A percentile compares a stretch with the other conserved stretches of the same genome.
Conservation (phyloP, 2,329 filamentous ascomycete species). For the Pleoardoris graminearum region DNA sequence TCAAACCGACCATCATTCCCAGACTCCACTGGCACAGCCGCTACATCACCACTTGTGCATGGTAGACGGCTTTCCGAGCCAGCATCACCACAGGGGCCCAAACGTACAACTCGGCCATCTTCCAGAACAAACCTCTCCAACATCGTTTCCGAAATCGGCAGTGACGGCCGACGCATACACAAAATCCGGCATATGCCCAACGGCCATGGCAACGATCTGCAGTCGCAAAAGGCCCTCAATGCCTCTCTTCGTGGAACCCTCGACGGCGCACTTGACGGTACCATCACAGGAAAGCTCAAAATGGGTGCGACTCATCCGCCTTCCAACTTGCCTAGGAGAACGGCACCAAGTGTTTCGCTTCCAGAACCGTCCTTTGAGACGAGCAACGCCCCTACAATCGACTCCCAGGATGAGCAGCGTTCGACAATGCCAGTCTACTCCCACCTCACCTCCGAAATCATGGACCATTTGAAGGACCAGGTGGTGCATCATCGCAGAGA, state of each 20-base stretch:
- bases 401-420: background rate
- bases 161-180: slow-evolving; percentile 34
- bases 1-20: background rate
- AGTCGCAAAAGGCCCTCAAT: slow-evolving; percentile 1
- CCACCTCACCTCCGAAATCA: slow-evolving; percentile 30
- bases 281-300: slow-evolving; percentile 14
- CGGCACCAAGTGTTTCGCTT: background rate
- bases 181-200: slow-evolving; percentile 30
- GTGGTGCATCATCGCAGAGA: slow-evolving; percentile 19
- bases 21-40: slow-evolving; percentile 17
- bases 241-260: slow-evolving; percentile 14
- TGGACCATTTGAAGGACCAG: slow-evolving; percentile 37
- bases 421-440: slow-evolving; percentile 23
- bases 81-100: slow-evolving; percentile 15
- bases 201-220: slow-evolving; percentile 7
- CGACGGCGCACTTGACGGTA: slow-evolving; percentile 20
- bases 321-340: background rate
- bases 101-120: slow-evolving; percentile 2
- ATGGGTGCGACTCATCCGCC: slow-evolving; percentile 17
- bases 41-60: slow-evolving; percentile 14
- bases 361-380: background rate
- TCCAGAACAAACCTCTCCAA: slow-evolving; percentile 13
- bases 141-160: slow-evolving; percentile 17
- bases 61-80: background rate
- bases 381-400: background rate